These are phyloP conservation scores for Acorus calamus DNA, from an alignment of 106 monocot species.

Conservation along the genomic window DNA sequence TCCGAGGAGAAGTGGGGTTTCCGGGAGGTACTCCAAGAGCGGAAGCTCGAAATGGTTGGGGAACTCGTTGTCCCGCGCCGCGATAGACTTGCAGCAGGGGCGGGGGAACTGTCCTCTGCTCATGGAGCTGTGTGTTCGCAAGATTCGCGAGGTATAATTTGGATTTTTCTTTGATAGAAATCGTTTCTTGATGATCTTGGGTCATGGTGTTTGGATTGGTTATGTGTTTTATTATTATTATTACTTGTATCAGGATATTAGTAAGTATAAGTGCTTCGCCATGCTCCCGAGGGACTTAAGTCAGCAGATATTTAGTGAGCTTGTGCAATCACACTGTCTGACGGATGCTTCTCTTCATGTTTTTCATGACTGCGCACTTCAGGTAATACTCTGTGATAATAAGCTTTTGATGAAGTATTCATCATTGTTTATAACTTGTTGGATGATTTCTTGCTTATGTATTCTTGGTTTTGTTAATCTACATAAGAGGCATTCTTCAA, in stretches of 20 bases:
- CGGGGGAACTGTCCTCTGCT: slow-evolving; percentile 52
- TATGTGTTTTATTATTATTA: neutral
- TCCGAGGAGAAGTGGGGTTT: slow-evolving; percentile 9
- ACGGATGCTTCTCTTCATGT: slow-evolving; percentile 59
- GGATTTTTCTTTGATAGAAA: no score
- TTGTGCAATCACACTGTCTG: slow-evolving; percentile 57
- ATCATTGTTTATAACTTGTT: neutral
- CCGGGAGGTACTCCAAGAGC: slow-evolving; percentile 52
- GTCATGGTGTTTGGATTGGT: neutral
- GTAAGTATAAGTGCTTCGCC: slow-evolving; percentile 57
- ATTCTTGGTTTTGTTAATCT: no score
- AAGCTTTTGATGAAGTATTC: neutral
- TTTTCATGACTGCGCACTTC: slow-evolving; percentile 85
- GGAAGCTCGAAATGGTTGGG: slow-evolving; percentile 81
- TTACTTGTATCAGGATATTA: slow-evolving; percentile 61
- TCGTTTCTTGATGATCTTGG: neutral
- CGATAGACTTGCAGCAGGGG: slow-evolving; percentile 20
- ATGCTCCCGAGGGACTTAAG: slow-evolving; percentile 94
- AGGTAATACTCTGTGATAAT: slow-evolving; percentile 32
- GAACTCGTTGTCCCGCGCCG: slow-evolving; percentile 42
- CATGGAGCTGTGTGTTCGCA: slow-evolving; percentile 73
- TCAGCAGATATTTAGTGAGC: slow-evolving; percentile 89
- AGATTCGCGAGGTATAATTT: slow-evolving; percentile 61
- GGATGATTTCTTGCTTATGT: no score
- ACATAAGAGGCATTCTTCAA: no score